phyloP scores from a whole-genome alignment of 768 basidiomycete genomes.

The Cystofilobasidium capitatum region DNA sequence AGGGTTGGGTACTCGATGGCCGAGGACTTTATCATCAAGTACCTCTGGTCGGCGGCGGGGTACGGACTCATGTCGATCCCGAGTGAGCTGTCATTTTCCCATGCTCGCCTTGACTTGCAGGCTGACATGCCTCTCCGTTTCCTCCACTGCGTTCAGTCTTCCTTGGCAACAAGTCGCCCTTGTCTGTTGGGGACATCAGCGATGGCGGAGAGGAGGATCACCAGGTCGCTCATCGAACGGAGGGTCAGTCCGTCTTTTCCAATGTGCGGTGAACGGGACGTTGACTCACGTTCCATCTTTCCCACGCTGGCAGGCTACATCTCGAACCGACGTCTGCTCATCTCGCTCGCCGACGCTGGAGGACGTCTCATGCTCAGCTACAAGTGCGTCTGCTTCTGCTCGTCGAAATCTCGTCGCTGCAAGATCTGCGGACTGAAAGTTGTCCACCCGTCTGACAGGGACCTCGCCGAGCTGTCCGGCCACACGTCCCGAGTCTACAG shows the following conservation, averaged over 20 bases:
- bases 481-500: slow-evolving; percentile 82
- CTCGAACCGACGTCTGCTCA: slow-evolving; percentile 76
- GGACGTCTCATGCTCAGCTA: slow-evolving; percentile 69
- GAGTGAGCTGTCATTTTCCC: slow-evolving; percentile 54
- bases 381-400: slow-evolving; percentile 41
- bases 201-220: slow-evolving; percentile 12
- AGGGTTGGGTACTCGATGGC: slow-evolving; percentile 15
- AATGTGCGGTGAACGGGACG: background rate
- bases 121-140: background rate
- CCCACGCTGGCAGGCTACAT: slow-evolving; percentile 57
- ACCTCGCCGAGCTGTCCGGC: slow-evolving; percentile 87
- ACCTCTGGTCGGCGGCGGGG: slow-evolving; percentile 41
- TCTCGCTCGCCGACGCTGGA: slow-evolving; percentile 93
- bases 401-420: too few relatives aligned
- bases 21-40: slow-evolving; percentile 24
- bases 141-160: background rate
- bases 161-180: slow-evolving; percentile 5
- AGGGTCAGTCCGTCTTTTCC: slow-evolving; percentile 6
- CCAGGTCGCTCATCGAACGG: slow-evolving; percentile 22
- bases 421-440: too few relatives aligned
- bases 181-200: slow-evolving; percentile 10
- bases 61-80: slow-evolving; percentile 88
- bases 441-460: too few relatives aligned
- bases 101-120: slow-evolving; percentile 33
- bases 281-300: background rate